Evolutionary conservation across 768 basidiomycete species (phyloP), one percentile per base, ranked within the genome.

Genomic region (Russula dissimulans): DNA sequence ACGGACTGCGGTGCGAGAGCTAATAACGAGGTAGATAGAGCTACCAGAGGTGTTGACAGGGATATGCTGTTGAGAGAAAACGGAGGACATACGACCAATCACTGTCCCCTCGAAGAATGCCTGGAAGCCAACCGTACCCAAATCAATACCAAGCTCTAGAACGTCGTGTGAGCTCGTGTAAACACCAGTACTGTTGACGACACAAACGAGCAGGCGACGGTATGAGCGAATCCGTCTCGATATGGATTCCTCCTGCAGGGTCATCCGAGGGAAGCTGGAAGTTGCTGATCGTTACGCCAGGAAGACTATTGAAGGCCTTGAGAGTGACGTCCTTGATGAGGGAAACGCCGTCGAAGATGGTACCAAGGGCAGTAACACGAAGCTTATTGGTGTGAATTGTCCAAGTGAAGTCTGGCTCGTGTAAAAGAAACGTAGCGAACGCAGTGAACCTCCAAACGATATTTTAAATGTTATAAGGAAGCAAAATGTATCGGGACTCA

Each of bases 261-360:
- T 85, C 81, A 63, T 88, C 85, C 4, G 79, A 78, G 0, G 86
- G 86, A 57, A 88, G 75, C 67, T 83, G 73, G 74, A 88, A 88
- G 71, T 87, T 84, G 62, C 77, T 81, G 68, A 89, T 86, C 6
- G 80, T 82, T 45, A 87, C 83, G 6, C 86, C 86, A 8, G 84
- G 84, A 7, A 89, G 73, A 34, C 79, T 78, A 60, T 89, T 83
- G 70, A 89, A 89, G 5, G 86, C 87, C 66, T 81, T 84, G 74
- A 88, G 78, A 4, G 80, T 71, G 42, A 88, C 68, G 1, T 76
- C 73, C 71, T 89, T 89, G 49, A 75, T 78, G 39, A 89, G 75
- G 0, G 76, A 73, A 32, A 89, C 79, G 58, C 79, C 78, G 61
- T 87, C 83, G 63, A 89, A 89, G 63, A 83, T 79, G 11, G 84